Base-by-base conservation (phyloP, 164 flowering plant genomes). In the Protea cynaroides region DNA sequence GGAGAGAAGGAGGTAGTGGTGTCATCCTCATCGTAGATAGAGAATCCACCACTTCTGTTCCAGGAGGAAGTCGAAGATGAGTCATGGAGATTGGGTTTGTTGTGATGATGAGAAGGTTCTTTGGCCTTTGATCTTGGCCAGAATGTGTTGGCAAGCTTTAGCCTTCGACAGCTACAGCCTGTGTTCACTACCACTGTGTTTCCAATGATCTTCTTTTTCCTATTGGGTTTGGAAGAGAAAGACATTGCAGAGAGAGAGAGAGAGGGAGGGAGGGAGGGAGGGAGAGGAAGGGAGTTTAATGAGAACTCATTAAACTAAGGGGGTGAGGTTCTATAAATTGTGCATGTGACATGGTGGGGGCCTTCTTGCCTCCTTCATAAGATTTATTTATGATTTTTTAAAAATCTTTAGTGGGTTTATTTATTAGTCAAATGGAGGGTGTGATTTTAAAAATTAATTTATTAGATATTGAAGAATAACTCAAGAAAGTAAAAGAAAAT, bases 111-210 rank as follows among this genome's bases (percentile, higher is more conserved):
- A 58, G 49, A 15, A 15, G 52, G 17, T 49, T 67, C 8, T 58
- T 62, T 71, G 66, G 71, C 25, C 57, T 70, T 79, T 1, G 82
- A 74, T 44, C 75, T 86, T 0, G 86, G 84, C 60, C 67, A 51
- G 81, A 84, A 84, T 2, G 84, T 37, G 65, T 24, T 47, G 72
- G 83, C 77, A 66, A 86, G 81, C 61, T 77, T 84, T 11, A 84
- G 80, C 58, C 66, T 66, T 57, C 80, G 72, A 73, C 94, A 84
- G 62, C 84, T 59, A 77, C 97, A 87, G 38, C 88, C 87, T 13
- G 86, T 25, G 74, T 69, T 71, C 34, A 84, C 82, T 4, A 82
- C 59, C 25, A 78, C 80, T 8, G 78, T 64, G 75, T 70, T 82
- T 22, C 77, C 70, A 1, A 57, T 57, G 52, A 79, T 72, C 78